Evolutionary conservation across 768 basidiomycete genomes (phyloP).

Genomic region (Calocybe indica): DNA sequence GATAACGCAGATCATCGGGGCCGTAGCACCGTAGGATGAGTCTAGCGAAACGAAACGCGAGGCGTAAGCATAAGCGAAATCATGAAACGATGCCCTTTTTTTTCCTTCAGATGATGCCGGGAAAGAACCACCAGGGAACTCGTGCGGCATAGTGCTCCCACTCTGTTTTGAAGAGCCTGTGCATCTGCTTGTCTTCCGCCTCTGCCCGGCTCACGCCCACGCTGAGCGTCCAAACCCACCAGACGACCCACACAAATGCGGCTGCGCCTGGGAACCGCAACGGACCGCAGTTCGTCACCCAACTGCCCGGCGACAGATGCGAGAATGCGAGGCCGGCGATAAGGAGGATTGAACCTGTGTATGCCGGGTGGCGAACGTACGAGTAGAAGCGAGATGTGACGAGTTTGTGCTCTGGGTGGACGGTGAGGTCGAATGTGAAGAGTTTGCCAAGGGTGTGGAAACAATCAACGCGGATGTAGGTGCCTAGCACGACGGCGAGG

Average conservation of each 20-base stretch:
- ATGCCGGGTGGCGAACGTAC: background rate
- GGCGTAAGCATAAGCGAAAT: no score
- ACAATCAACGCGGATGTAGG: slow-evolving; percentile 11
- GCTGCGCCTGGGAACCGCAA: background rate
- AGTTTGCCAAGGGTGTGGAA: slow-evolving; percentile 3
- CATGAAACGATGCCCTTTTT: no score
- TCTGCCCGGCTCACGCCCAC: background rate
- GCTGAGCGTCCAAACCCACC: background rate
- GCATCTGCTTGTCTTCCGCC: background rate
- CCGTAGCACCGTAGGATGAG: no score
- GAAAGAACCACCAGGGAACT: background rate
- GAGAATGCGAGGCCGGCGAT: background rate
- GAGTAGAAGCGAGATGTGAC: background rate
- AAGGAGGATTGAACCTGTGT: background rate
- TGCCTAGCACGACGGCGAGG: slow-evolving; percentile 25
- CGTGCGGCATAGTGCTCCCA: background rate
- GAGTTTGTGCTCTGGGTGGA: background rate
- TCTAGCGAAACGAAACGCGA: no score
- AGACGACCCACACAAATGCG: background rate
- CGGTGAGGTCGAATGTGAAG: slow-evolving; percentile 1
- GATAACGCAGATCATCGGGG: no score
- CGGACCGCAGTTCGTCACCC: background rate
- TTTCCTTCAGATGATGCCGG: background rate
- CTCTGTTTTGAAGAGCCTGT: background rate
- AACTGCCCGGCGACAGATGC: background rate